These are phyloP conservation scores for Ustilago xerochloae DNA, from an alignment of 1,284 basidiomycete species.

Conservation along the genomic window DNA sequence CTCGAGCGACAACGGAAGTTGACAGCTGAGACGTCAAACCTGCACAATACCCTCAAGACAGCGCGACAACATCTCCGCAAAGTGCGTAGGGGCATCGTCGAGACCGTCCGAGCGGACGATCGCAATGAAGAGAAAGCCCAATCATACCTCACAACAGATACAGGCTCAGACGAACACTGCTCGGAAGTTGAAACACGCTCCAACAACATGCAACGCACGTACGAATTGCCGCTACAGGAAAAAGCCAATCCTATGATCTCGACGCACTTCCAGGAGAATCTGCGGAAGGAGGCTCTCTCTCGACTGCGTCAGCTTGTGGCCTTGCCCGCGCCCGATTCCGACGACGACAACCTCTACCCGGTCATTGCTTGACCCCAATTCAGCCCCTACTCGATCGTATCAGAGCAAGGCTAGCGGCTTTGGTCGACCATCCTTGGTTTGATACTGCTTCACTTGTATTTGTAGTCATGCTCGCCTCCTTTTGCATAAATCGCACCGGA, in stretches of 20 bases:
- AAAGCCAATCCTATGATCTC: conserved; percentile 41
- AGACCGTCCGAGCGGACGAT: conserved; percentile 17
- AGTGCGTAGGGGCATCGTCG: conserved; percentile 26
- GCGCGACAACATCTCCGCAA: conserved; percentile 18
- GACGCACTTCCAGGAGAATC: conserved; percentile 26
- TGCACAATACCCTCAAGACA: conserved; percentile 17
- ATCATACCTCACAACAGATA: neutral
- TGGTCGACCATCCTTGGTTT: too few relatives aligned
- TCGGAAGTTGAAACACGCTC: neutral
- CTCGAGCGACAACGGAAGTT: conserved; percentile 45
- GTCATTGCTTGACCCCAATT: conserved; percentile 32
- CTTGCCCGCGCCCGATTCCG: conserved; percentile 37
- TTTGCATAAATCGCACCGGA: too few relatives aligned
- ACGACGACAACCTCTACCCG: conserved; percentile 45
- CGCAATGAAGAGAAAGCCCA: neutral
- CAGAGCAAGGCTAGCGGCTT: neutral
- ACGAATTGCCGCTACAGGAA: conserved; percentile 21
- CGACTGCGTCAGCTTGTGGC: conserved; percentile 33
- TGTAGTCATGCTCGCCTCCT: too few relatives aligned
- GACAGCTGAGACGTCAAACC: conserved; percentile 17
- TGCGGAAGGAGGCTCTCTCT: conserved; percentile 38
- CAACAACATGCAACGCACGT: neutral
- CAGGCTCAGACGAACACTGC: neutral
- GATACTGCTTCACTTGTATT: too few relatives aligned
- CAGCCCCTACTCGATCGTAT: too few relatives aligned